These are phyloP conservation scores for Phialophora tarda DNA, from an alignment of 2,329 filamentous ascomycete species.

Conservation along the genomic window DNA sequence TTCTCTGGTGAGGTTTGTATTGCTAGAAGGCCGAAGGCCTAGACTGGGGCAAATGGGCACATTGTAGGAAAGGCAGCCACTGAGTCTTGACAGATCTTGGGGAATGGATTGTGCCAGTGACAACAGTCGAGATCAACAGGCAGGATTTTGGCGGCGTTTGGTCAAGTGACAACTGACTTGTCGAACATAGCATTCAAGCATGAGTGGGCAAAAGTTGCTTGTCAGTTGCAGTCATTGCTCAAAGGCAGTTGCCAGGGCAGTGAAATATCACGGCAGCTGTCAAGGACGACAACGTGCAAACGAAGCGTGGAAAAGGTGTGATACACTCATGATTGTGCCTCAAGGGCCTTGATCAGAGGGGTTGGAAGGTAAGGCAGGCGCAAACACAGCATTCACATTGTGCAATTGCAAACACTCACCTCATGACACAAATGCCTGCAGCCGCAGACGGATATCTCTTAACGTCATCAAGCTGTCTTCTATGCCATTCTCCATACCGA, in stretches of 20 bases:
- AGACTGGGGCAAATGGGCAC: background rate
- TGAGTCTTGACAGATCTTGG: background rate
- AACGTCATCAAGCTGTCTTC: background rate
- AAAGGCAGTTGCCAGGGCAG: background rate
- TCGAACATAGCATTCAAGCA: background rate
- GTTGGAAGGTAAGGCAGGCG: slow-evolving; percentile 4
- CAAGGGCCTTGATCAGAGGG: background rate
- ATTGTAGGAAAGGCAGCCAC: background rate
- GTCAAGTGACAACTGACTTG: background rate
- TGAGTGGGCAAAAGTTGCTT: background rate
- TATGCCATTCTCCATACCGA: background rate
- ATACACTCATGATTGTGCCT: background rate
- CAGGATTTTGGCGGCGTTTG: background rate
- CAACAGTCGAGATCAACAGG: background rate
- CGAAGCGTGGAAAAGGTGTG: background rate
- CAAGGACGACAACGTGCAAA: background rate
- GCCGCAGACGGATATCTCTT: background rate
- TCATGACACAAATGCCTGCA: slow-evolving; percentile 1
- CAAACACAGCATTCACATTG: slow-evolving; percentile 5
- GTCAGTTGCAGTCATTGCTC: background rate
- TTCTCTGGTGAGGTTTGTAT: background rate
- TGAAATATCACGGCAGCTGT: background rate
- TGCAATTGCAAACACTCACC: slow-evolving; percentile 14
- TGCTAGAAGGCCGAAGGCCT: background rate
- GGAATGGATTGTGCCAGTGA: background rate